Conservation (phyloP, 192 early-diverging fungal genomes). For the Backusella liffmaniae region DNA sequence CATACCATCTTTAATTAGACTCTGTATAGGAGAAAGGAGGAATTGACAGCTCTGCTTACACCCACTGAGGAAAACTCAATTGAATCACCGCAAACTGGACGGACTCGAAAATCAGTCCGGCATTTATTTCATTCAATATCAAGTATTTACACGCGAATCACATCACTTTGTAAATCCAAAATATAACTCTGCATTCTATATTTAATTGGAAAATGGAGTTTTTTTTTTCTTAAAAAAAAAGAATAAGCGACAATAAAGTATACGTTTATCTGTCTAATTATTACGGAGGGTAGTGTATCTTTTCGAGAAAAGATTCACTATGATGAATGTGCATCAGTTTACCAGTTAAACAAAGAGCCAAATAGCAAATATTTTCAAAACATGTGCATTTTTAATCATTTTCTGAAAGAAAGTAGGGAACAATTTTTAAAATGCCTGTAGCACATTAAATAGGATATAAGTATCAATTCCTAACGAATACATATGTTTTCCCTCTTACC, state of each 20-base stretch:
- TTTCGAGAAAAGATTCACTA: too few species aligned
- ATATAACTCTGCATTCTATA: too few species aligned
- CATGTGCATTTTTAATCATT: not conserved
- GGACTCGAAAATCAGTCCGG: not conserved
- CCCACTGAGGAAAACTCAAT: constrained; percentile 4
- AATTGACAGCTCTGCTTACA: constrained; percentile 3
- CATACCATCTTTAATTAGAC: constrained; percentile 9
- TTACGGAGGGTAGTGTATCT: too few species aligned
- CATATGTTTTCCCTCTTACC: not conserved
- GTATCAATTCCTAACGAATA: not conserved
- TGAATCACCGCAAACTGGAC: not conserved
- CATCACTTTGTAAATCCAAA: too few species aligned
- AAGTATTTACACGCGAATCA: too few species aligned
- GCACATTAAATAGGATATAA: not conserved
- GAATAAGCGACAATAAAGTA: too few species aligned
- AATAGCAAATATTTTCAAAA: not conserved
- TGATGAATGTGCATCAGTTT: too few species aligned
- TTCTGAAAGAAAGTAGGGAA: not conserved
- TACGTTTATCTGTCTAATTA: too few species aligned
- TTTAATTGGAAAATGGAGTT: too few species aligned
- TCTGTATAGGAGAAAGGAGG: constrained; percentile 6
- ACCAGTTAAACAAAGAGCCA: too few species aligned
- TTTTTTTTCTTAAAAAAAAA: too few species aligned
- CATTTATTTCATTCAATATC: not conserved
- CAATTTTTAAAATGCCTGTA: not conserved